Percentiles rank a stretch among this genome's conserved stretches.
Conservation (phyloP, 805 yeast species). For the Sugiyamaella marilandica region DNA sequence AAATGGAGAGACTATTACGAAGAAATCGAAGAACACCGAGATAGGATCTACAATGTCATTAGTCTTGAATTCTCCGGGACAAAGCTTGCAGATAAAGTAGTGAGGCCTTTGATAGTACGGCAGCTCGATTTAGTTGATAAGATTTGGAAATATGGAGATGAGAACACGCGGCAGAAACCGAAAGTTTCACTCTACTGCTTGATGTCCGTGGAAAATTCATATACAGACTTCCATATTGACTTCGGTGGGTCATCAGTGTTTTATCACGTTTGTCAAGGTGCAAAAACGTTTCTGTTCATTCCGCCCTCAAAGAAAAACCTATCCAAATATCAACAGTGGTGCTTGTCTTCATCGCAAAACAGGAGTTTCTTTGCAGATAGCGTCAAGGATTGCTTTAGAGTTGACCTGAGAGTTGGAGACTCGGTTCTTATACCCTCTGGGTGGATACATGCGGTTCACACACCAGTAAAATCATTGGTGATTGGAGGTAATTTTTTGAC, state of each 20-base stretch:
- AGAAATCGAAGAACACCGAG: slow-evolving; percentile 42
- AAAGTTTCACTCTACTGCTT: slow-evolving; percentile 64
- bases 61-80: slow-evolving; percentile 71
- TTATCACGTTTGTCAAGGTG: slow-evolving; percentile 74
- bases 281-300: slow-evolving; percentile 66
- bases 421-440: slow-evolving; percentile 82
- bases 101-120: slow-evolving; percentile 64
- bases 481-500: slow-evolving; percentile 88
- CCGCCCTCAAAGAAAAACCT: slow-evolving; percentile 72
- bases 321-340: slow-evolving; percentile 64
- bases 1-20: slow-evolving; percentile 72
- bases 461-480: slow-evolving; percentile 74
- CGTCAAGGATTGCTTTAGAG: slow-evolving; percentile 47
- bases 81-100: slow-evolving; percentile 44
- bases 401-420: slow-evolving; percentile 58
- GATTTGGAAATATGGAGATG: slow-evolving; percentile 47
- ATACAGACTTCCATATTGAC: slow-evolving; percentile 87
- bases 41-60: slow-evolving; percentile 71
- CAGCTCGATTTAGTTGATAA: slow-evolving; percentile 62
- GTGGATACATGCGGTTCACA: slow-evolving; percentile 88
- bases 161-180: slow-evolving; percentile 25
- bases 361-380: slow-evolving; percentile 60
- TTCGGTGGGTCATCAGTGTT: slow-evolving; percentile 92
- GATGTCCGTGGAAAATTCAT: slow-evolving; percentile 77
- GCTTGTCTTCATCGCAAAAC: slow-evolving; percentile 58